phyloP scores from a whole-genome alignment of 805 yeast species.

The Ogataea neopini region DNA sequence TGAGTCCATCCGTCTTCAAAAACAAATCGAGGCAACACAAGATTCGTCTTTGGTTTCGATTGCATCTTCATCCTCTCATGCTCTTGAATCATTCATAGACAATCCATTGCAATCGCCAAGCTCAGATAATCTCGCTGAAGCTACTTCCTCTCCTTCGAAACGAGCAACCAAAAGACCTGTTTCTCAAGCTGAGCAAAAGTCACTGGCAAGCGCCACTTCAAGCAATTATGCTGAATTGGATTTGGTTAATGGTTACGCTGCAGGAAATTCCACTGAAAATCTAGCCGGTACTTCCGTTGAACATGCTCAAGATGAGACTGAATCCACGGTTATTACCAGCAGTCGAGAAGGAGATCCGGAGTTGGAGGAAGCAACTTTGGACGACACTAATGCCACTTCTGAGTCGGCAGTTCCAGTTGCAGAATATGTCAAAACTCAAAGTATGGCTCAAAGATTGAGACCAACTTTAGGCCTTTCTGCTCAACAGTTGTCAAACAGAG shows the following conservation, averaged over 20 bases:
- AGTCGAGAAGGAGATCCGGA: slow-evolving; percentile 10
- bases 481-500: slow-evolving; percentile 7
- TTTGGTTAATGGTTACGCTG: slow-evolving; percentile 15
- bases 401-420: slow-evolving; percentile 11
- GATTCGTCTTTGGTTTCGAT: slow-evolving; percentile 25
- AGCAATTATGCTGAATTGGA: slow-evolving; percentile 16
- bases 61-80: slow-evolving; percentile 19
- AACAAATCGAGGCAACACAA: slow-evolving; percentile 20
- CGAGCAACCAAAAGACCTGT: neutral
- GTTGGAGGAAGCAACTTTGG: slow-evolving; percentile 6
- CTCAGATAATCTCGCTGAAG: slow-evolving; percentile 6
- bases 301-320: slow-evolving; percentile 10
- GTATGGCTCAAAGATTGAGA: slow-evolving; percentile 51
- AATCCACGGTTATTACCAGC: slow-evolving; percentile 14
- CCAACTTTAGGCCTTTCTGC: slow-evolving; percentile 37
- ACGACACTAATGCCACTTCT: slow-evolving; percentile 2
- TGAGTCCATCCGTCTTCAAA: slow-evolving; percentile 23
- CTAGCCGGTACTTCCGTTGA: neutral
- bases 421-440: slow-evolving; percentile 16
- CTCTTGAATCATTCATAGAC: slow-evolving; percentile 6
- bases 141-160: neutral
- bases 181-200: neutral
- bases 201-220: slow-evolving; percentile 15
- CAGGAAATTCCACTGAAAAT: slow-evolving; percentile 7
- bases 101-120: slow-evolving; percentile 8